Percentiles rank a stretch among this genome's conserved stretches.
Evolutionary conservation across 257 asterid species (phyloP).

Genomic region (Ocimum tenuiflorum): DNA sequence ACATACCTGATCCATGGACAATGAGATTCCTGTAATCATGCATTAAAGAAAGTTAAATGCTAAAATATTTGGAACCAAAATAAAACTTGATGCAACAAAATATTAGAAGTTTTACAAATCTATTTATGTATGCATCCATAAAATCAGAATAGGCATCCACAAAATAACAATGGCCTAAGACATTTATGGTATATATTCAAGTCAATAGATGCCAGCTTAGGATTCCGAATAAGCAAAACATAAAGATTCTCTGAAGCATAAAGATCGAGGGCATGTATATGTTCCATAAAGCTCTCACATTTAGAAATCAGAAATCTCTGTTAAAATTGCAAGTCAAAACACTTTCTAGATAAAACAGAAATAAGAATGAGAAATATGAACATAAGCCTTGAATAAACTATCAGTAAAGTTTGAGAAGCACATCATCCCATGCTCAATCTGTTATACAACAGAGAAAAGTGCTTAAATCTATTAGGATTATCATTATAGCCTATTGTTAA

Average conservation of each 20-base stretch:
- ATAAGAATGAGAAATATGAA: neutral
- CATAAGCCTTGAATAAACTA: neutral
- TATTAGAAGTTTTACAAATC: neutral
- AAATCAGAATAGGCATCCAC: too few species aligned
- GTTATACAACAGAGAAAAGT: neutral
- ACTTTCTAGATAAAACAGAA: neutral
- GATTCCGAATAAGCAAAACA: neutral
- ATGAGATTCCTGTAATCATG: constrained; percentile 55
- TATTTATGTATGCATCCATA: neutral
- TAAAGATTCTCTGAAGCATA: neutral
- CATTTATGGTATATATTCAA: neutral
- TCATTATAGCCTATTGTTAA: neutral
- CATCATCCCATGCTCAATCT: neutral
- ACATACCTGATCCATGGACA: constrained; percentile 69
- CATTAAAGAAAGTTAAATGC: neutral
- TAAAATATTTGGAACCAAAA: neutral
- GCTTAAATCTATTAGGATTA: neutral
- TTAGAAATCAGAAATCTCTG: neutral
- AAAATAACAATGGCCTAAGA: neutral
- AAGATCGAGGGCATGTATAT: neutral
- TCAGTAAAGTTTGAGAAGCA: neutral
- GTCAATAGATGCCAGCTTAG: neutral
- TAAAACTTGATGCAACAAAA: neutral
- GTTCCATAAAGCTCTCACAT: neutral
- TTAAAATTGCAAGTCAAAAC: neutral